Evolutionary conservation across 768 basidiomycete species (phyloP), one percentile per base, ranked within the genome.

Genomic region (Lyophyllum atratum): DNA sequence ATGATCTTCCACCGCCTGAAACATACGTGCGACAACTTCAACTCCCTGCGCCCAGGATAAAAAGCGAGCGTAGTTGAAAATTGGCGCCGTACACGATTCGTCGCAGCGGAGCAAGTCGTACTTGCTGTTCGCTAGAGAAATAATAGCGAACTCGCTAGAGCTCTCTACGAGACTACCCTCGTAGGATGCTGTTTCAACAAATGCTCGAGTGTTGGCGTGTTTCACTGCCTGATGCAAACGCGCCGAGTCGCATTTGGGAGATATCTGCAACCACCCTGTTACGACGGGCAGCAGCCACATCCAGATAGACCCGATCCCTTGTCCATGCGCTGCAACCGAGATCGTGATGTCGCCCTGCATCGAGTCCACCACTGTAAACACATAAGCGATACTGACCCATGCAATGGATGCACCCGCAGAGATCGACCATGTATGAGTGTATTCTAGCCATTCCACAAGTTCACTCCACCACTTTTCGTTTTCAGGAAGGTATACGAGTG

Each of bases 361-460:
- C n/a, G 65, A 64, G 51, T 72, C 68, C 28, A 72, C 52, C 40
- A 75, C 63, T 0, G 73, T 74, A 53, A 76, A 70, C 4, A 69
- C 43, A 49, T 75, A 79, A 2, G 78, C 76, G 9, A 80, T 51
- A 9, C 76, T 42, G 7, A 79, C 76, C 76, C 78, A 78, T 0
- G 52, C 51, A n/a, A 78, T 73, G 14, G 75, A 75, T 8, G 71
- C 68, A 1, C 65, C 72, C 7, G 76, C 71, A 9, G 80, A 63
- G 25, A 77, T 67, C 0, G 74, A 69, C 78, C 77, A 80, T 11
- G 71, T 74, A 26, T 76, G 70, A 0, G 68, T 71, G 56, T 69
- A 70, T 37, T 80, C 66, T 28, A 80, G 67, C 49, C 64, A 61
- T 0, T 58, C 49, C 7, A 65, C 61, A 28, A 77, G 57, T 19